Base-by-base conservation (phyloP, 23 red algal species). In the Cyanidioschyzon merolae region DNA sequence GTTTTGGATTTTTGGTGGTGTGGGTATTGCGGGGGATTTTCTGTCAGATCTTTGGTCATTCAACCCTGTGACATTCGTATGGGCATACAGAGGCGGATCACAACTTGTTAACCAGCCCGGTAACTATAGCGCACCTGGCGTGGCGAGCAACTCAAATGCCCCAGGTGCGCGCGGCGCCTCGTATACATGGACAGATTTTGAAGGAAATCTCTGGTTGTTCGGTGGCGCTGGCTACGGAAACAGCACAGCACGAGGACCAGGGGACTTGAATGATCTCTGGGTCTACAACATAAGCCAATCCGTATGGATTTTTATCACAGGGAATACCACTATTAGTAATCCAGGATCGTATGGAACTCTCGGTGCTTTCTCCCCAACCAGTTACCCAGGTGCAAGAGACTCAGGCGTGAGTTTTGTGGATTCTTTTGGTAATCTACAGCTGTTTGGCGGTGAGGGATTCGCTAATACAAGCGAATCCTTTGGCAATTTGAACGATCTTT, bases 181-280 rank as follows among this genome's bases (percentile, higher is more conserved):
- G 7, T 25, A 3, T 7, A 71, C n/a, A 25, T 71, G 63, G 63
- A 35, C 32, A 25, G 32, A 25, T 27, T 71, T 27, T 25, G 32
- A 71, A 25, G 63, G 63, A 35, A 32, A 25, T 25, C 30, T 71
- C n/a, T 25, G 21, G 63, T 27, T 71, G 63, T 71, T 71, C 32
- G 63, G 63, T 71, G 63, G 63, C 16, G 21, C 7, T 71, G 63
- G 63, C 2, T 71, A 71, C 63, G 45, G 45, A 54, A 35, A 71
- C 32, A 71, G n/a, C 12, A 71, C 21, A 25, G 63, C 2, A 7
- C n/a, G 30, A 32, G 7, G 7, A 7, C n/a, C n/a, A n/a, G 32
- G 63, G 2, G 12, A 71, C 63, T 27, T 71, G n/a, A 71, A 71
- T 35, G 63, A 71, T 32, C 32, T 25, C 7, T 71, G 63, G 63